These are phyloP conservation scores for Chenopodium quinoa DNA, from an alignment of 148 eudicot genomes.

Conservation along the genomic window DNA sequence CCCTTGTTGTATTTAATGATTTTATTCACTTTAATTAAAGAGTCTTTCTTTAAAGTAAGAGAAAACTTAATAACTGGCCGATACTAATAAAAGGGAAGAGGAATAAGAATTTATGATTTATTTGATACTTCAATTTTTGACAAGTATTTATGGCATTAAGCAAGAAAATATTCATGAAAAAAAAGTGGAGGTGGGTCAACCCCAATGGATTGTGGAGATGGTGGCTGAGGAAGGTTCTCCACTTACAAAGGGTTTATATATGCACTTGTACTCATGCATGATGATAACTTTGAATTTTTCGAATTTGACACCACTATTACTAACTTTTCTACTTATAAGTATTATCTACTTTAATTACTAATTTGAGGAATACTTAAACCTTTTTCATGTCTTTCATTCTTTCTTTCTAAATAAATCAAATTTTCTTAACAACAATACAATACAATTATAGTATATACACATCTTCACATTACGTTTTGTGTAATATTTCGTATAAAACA, in stretches of 20 bases:
- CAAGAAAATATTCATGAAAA: neutral
- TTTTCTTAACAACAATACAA: neutral
- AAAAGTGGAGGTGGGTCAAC: conserved; percentile 6
- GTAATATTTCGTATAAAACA: no score
- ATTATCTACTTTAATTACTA: no score
- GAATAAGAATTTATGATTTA: no score
- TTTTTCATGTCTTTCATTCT: neutral
- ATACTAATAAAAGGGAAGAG: no score
- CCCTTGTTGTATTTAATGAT: no score
- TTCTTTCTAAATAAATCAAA: no score
- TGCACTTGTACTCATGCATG: neutral
- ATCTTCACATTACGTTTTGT: no score
- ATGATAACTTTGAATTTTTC: conserved; percentile 30
- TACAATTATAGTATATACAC: no score
- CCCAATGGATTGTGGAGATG: conserved; percentile 35
- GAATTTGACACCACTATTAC: neutral
- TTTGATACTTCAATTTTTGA: no score
- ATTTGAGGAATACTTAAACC: neutral
- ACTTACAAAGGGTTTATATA: conserved; percentile 37
- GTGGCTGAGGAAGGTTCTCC: conserved; percentile 58
- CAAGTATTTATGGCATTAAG: neutral
- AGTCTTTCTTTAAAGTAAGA: no score
- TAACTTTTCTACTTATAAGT: neutral
- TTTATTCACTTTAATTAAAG: no score
- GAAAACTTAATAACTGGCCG: no score